These are phyloP conservation scores for rapeseed (Brassica napus) DNA, from an alignment of 345 rosid species.

Conservation along the genomic window Da-Ae NC_063434.1:29381501-29382000, in stretches of 20 bases:
- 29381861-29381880: background rate
- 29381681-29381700: background rate
- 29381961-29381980: background rate
- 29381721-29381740: background rate
- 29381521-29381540: background rate
- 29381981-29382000: background rate
- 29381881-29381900: background rate
- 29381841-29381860: background rate
- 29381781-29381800: background rate
- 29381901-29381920: background rate
- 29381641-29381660: background rate
- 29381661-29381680: background rate
- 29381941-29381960: background rate
- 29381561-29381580: background rate
- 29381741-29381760: background rate
- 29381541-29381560: conserved; percentile 15
- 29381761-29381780: conserved; percentile 1
- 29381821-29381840: background rate
- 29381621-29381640: background rate
- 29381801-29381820: background rate
- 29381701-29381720: background rate
- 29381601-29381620: background rate
- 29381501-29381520: background rate
- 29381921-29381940: background rate
- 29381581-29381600: background rate